phyloP scores from a whole-genome alignment of 2,329 filamentous ascomycete species.

The Scleromitrula shiraiana region DNA sequence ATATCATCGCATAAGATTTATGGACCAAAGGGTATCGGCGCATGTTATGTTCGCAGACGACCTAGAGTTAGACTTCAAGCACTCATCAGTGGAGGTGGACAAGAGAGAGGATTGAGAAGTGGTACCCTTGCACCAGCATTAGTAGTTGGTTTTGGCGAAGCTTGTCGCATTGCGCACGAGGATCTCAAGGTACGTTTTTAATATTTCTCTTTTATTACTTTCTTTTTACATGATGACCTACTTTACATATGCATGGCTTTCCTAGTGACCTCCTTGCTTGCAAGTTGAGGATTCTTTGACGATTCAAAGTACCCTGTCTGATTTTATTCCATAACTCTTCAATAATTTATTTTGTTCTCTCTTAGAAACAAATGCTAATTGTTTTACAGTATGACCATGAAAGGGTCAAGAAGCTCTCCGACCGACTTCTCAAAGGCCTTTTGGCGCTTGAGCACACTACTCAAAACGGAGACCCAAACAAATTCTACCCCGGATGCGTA shows the following conservation, averaged over 20 bases:
- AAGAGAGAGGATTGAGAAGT: constrained; percentile 90
- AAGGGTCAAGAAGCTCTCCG: constrained; percentile 74
- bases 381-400: constrained; percentile 74
- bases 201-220: constrained; percentile 13
- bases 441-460: constrained; percentile 85
- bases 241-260: constrained; percentile 85
- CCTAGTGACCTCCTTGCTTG: constrained; percentile 53
- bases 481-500: constrained; percentile 92
- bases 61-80: constrained; percentile 92
- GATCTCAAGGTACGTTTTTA: constrained; percentile 71
- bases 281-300: constrained; percentile 32
- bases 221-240: constrained; percentile 62
- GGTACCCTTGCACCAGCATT: constrained; percentile 86
- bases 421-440: constrained; percentile 74
- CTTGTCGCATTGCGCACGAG: constrained; percentile 81
- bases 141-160: constrained; percentile 89
- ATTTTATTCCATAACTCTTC: constrained; percentile 6
- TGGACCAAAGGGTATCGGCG: constrained; percentile 92
- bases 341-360: constrained; percentile 21
- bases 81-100: constrained; percentile 91
- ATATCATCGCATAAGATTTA: constrained; percentile 99
- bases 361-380: constrained; percentile 17
- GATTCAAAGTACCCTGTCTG: constrained; percentile 29
- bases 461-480: constrained; percentile 75
- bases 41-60: constrained; percentile 88